Evolutionary conservation across 2,329 filamentous ascomycete genomes (phyloP).

Genomic region (Clathrospora elynae): DNA sequence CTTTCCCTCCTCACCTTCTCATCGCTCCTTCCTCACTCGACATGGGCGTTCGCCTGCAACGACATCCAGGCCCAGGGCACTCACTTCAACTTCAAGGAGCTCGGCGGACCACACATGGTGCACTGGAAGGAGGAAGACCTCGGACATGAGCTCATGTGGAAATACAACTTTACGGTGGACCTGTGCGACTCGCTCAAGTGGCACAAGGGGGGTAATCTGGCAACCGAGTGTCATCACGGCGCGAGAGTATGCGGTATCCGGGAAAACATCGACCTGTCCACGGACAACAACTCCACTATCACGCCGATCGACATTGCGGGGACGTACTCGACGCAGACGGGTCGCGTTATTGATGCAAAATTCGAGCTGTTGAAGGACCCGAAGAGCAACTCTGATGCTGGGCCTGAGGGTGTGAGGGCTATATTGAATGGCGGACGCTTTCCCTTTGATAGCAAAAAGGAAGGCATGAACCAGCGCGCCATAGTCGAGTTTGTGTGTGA

Average conservation of each 20-base stretch:
- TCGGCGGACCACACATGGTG: constrained; percentile 72
- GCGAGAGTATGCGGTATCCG: constrained; percentile 80
- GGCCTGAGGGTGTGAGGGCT: constrained; percentile 73
- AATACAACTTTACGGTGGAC: constrained; percentile 82
- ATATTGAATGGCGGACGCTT: constrained; percentile 66
- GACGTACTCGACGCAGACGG: constrained; percentile 62
- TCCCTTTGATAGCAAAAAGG: constrained; percentile 53
- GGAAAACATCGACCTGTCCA: constrained; percentile 58
- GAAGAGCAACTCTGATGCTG: constrained; percentile 66
- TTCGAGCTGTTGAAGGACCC: constrained; percentile 69
- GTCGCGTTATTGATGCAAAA: constrained; percentile 67
- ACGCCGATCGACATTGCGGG: constrained; percentile 76
- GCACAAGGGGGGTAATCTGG: constrained; percentile 58
- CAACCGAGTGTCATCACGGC: constrained; percentile 67
- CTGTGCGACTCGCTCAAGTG: constrained; percentile 72
- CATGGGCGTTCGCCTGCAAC: constrained; percentile 62
- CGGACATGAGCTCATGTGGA: constrained; percentile 60
- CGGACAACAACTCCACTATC: constrained; percentile 56
- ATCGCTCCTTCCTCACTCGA: constrained; percentile 33
- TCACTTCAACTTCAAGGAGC: constrained; percentile 66
- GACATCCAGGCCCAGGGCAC: constrained; percentile 64
- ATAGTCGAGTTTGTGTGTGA: constrained; percentile 88
- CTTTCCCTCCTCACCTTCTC: constrained; percentile 31
- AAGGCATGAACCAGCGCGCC: constrained; percentile 67
- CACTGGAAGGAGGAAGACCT: constrained; percentile 56